Percentiles rank a stretch among this genome's conserved stretches.
Evolutionary conservation across 208 protist genomes (phyloP).

Genomic region (Trypanosoma cruzi): DNA sequence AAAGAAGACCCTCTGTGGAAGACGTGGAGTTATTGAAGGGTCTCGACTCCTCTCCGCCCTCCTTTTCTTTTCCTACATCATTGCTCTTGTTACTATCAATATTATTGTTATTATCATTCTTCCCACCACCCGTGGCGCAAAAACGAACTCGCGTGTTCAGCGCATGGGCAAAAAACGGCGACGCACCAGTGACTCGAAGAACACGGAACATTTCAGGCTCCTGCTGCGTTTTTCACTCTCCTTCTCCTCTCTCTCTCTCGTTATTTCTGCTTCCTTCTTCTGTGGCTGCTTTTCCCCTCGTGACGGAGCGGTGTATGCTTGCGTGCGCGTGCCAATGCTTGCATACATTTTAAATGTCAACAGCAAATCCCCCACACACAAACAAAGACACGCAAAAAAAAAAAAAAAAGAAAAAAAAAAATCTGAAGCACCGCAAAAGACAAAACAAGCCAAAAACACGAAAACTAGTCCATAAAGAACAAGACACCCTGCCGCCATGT

Average conservation of each 20-base stretch:
- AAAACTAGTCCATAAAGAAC: background rate
- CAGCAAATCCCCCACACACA: background rate
- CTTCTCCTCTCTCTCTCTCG: background rate
- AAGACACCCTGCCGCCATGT: background rate
- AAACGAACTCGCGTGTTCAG: background rate
- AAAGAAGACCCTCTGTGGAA: background rate
- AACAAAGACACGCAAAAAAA: slow-evolving; percentile 1
- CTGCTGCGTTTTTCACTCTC: background rate
- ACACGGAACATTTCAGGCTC: slow-evolving; percentile 12
- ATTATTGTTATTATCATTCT: background rate
- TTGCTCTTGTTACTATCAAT: background rate
- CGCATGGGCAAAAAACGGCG: background rate
- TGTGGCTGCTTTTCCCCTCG: background rate
- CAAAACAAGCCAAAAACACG: background rate
- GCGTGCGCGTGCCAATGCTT: background rate
- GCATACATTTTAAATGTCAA: background rate
- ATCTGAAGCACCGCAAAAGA: background rate
- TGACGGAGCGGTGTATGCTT: background rate
- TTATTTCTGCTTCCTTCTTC: background rate
- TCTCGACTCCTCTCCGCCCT: background rate
- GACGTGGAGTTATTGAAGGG: background rate
- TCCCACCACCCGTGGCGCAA: slow-evolving; percentile 10
- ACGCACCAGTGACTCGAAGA: background rate
- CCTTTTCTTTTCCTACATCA: background rate
- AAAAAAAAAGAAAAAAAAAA: slow-evolving; percentile 26